phyloP scores from a whole-genome alignment of 306 rosid species.

The Castanea sativa region DNA sequence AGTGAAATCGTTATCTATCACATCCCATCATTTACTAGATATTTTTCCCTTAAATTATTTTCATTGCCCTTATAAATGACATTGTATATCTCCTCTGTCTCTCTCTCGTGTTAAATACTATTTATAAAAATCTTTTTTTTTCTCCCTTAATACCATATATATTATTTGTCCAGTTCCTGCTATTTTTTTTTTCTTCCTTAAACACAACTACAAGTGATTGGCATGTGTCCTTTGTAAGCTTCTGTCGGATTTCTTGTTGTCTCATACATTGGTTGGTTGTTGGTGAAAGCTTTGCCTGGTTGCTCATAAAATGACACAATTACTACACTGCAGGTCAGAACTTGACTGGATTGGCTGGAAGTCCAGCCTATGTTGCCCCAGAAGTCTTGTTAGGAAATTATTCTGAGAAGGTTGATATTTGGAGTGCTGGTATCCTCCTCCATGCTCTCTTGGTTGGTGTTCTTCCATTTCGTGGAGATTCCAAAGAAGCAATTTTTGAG shows the following conservation, averaged over 20 bases:
- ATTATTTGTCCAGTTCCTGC: not conserved
- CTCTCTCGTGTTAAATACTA: no score
- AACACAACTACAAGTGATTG: not conserved
- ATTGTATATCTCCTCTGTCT: not conserved
- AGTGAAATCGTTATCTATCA: not conserved
- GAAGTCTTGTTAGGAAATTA: constrained; percentile 82
- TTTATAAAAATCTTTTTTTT: no score
- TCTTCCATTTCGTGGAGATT: constrained; percentile 91
- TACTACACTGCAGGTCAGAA: constrained; percentile 63
- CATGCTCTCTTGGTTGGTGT: constrained; percentile 79
- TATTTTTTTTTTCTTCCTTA: not conserved
- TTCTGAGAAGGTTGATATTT: constrained; percentile 88
- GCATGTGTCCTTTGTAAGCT: not conserved
- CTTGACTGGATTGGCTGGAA: constrained; percentile 95
- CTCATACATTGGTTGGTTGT: constrained; percentile 5
- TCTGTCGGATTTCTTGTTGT: not conserved
- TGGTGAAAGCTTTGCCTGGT: constrained; percentile 20
- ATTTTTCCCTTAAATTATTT: not conserved
- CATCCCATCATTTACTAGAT: not conserved
- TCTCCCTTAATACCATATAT: not conserved
- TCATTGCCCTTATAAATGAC: not conserved
- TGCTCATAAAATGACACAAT: constrained; percentile 14
- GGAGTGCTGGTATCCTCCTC: constrained; percentile 99
- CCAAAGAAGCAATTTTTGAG: constrained; percentile 88
- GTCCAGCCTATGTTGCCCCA: constrained; percentile 99